Percentiles rank a stretch among this genome's conserved stretches.
Conservation (phyloP, 1,284 basidiomycete species). For the Sparassis latifolia region DNA sequence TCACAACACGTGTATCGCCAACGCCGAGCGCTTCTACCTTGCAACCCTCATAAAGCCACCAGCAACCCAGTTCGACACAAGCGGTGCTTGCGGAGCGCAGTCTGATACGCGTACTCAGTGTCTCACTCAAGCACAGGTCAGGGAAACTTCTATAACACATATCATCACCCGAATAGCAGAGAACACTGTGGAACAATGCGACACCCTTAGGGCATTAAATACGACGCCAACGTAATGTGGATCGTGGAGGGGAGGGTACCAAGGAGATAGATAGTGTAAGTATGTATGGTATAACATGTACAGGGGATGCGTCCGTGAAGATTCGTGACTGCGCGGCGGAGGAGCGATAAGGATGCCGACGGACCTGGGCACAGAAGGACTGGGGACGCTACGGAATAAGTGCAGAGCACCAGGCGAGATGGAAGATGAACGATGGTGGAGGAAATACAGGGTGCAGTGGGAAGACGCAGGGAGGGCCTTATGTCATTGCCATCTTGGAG, state of each 20-base stretch:
- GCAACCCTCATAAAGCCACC: too few relatives aligned
- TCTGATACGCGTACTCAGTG: too few relatives aligned
- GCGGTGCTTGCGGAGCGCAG: too few relatives aligned
- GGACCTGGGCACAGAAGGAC: conserved; percentile 8
- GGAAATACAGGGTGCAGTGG: conserved; percentile 1
- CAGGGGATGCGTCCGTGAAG: conserved; percentile 19
- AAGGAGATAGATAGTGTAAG: conserved; percentile 3
- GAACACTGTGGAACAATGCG: conserved; percentile 8
- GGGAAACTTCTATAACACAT: conserved; percentile 18
- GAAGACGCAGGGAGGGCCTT: conserved; percentile 19
- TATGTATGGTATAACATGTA: conserved; percentile 21
- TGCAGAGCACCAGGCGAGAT: conserved; percentile 2
- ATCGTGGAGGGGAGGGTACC: conserved; percentile 2
- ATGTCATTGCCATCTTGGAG: conserved; percentile 77
- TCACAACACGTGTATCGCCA: too few relatives aligned
- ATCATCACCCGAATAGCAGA: conserved; percentile 15
- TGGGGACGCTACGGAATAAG: conserved; percentile 1
- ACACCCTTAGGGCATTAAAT: conserved; percentile 4
- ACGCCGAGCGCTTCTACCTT: too few relatives aligned
- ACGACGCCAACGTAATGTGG: conserved; percentile 8
- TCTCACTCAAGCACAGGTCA: background rate
- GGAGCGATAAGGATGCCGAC: conserved; percentile 11
- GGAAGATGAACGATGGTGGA: conserved; percentile 8
- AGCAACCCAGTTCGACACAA: too few relatives aligned
- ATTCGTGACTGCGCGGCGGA: conserved; percentile 17